Base-by-base conservation (phyloP, 805 yeast species). In the Deakozyma indianensis region DNA sequence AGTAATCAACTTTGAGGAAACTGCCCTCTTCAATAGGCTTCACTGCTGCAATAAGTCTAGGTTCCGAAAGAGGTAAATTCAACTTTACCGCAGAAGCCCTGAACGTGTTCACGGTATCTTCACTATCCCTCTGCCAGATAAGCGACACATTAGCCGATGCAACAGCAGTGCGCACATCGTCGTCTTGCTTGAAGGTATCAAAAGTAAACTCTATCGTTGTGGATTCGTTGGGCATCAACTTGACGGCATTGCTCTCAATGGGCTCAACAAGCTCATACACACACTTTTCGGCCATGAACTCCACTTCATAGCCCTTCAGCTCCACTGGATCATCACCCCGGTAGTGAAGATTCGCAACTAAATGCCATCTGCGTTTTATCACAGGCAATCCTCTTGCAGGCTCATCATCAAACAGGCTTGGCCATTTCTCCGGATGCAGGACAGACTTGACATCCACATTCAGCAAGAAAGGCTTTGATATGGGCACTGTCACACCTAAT, bases 381-480 rank as follows among this genome's bases (percentile, higher is more conserved):
- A n/a, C 5, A 14, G 38, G 38, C 11, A 32, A 7, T n/a, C 49
- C 45, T 7, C 44, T 45, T 9, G 47, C 44, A 25, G 43, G 46
- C 11, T 48, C 41, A 3, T 59, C 53, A 3, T 59, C 53, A 46
- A 62, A 62, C 35, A 56, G 48, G 41, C 50, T 53, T 20, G 59
- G 56, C 66, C 66, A 62, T n/a, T 41, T 35, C 4, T 51, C 54
- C 2, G 53, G 53, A 43, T 58, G 56, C 3, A 48, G 46, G 9
- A 58, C 46, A 3, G 66, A 63, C n/a, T 54, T 32, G n/a, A 62
- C 58, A n/a, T 57, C 60, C 35, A 58, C 58, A 14, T 56, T 51
- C 15, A 55, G 54, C 7, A 58, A 51, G 43, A 62, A 60, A 5
- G 65, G 65, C 22, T 50, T 50, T 20, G 51, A 45, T 1, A 60